Base-by-base conservation (phyloP, 148 eudicot species). In the Arbutus unedo region DNA sequence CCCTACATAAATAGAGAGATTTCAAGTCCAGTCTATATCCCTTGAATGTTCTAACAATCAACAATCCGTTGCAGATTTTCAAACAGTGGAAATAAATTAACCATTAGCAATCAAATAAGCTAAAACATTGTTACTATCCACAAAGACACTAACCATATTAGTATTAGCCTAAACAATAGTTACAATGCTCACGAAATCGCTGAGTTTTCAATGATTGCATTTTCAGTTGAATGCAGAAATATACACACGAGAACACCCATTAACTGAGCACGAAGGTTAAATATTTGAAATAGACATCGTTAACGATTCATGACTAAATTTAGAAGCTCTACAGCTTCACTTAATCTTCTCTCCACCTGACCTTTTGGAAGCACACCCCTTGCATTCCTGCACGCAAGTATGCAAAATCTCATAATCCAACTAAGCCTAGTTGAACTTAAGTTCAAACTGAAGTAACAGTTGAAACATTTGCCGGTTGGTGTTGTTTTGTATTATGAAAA, bases 281-380 rank as follows among this genome's bases (percentile, higher is more conserved):
- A 21, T 64, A 14, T 31, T 0, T 23, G 21, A 49, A 25, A 68
- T 68, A 80, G 38, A 70, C 66, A 54, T 68, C 43, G 71, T 60
- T 43, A 83, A 60, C 73, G 23, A 31, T 41, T 78, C 19, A 84
- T 78, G 62, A 93, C 89, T 88, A 90, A 74, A 74, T 79, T 83
- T 74, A 91, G 70, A 56, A 95, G 89, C 86, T 92, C 91, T 78
- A 67, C 84, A 8, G 91, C 95, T 87, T 90, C 96, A 79, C 84
- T 91, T 23, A 92, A 87, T 88, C 98, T 87, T 74, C 90, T 88
- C 78, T 90, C 95, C n/a, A 77, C 82, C 31, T 77, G 87, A 51
- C 92, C 94, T 73, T 89, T 89, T 57, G 86, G 81, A 71, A 79
- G 82, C 79, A 53, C 4, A 38, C 85, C 86, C 38, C 91, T 87